Percentiles rank a stretch among this genome's conserved stretches.
Evolutionary conservation across 75 land plant species (phyloP).

Genomic region (Isoetes taiwanensis): DNA sequence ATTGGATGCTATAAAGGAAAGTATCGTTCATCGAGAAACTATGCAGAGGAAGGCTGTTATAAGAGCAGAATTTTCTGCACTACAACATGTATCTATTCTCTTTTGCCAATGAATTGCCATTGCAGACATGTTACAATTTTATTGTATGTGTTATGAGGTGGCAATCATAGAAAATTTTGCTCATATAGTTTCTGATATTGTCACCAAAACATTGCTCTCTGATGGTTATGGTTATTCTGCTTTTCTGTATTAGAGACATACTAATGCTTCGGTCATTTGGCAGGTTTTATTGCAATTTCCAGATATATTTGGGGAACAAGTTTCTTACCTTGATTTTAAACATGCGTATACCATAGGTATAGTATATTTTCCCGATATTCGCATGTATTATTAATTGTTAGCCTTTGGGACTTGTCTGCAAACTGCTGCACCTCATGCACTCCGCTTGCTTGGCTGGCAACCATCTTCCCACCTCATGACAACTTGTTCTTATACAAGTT

Average conservation of each 20-base stretch:
- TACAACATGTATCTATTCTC: constrained; percentile 36
- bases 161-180: background rate
- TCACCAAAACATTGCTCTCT: background rate
- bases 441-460: constrained; percentile 7
- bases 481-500: background rate
- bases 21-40: constrained; percentile 50
- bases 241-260: background rate
- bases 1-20: constrained; percentile 44
- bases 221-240: background rate
- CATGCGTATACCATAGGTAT: constrained; percentile 79
- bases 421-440: background rate
- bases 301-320: constrained; percentile 29
- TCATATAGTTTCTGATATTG: background rate
- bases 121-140: background rate
- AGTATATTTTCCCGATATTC: background rate
- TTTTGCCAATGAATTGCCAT: background rate
- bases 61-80: constrained; percentile 36
- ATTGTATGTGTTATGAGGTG: background rate
- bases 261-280: constrained; percentile 1
- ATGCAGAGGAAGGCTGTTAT: constrained; percentile 32
- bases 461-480: background rate
- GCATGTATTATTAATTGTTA: background rate
- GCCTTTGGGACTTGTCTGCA: background rate
- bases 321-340: constrained; percentile 34
- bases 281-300: constrained; percentile 53